These are phyloP conservation scores for Fonsecaea erecta DNA, from an alignment of 2,329 filamentous ascomycete genomes.

Conservation along the genomic window DNA sequence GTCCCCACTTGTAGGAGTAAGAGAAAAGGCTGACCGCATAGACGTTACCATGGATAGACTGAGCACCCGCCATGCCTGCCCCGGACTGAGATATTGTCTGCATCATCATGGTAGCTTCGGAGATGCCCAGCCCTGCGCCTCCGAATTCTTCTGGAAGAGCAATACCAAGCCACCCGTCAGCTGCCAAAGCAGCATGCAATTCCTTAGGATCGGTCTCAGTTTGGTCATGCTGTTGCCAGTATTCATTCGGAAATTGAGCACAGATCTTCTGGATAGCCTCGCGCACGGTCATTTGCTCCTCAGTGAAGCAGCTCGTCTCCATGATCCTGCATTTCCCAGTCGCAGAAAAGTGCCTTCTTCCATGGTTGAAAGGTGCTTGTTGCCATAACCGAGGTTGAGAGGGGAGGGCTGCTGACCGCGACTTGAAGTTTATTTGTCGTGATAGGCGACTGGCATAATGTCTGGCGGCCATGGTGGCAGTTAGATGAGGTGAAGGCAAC, in stretches of 20 bases:
- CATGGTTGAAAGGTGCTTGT: neutral
- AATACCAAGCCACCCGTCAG: conserved; percentile 80
- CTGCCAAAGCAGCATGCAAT: conserved; percentile 74
- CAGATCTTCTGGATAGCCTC: conserved; percentile 73
- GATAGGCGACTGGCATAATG: conserved; percentile 6
- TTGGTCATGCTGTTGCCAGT: conserved; percentile 77
- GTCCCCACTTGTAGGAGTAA: neutral
- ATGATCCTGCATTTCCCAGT: conserved; percentile 55
- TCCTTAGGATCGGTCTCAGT: conserved; percentile 72
- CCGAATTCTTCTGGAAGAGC: conserved; percentile 75
- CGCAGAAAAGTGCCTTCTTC: conserved; percentile 26
- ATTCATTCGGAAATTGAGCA: conserved; percentile 71
- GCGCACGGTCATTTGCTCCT: conserved; percentile 73
- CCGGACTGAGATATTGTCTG: conserved; percentile 79
- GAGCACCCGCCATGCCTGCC: conserved; percentile 75
- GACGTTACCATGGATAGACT: conserved; percentile 68
- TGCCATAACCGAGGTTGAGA: conserved; percentile 27
- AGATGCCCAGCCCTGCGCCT: conserved; percentile 73
- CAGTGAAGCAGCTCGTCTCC: conserved; percentile 73
- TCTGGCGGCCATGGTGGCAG: conserved; percentile 17
- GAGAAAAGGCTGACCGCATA: conserved; percentile 56
- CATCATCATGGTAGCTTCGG: conserved; percentile 85
- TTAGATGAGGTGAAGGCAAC: neutral
- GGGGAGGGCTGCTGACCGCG: neutral
- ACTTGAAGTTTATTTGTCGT: conserved; percentile 2